Base-by-base conservation (phyloP, 2,329 filamentous ascomycete species). In the Thermoascus crustaceus region DNA sequence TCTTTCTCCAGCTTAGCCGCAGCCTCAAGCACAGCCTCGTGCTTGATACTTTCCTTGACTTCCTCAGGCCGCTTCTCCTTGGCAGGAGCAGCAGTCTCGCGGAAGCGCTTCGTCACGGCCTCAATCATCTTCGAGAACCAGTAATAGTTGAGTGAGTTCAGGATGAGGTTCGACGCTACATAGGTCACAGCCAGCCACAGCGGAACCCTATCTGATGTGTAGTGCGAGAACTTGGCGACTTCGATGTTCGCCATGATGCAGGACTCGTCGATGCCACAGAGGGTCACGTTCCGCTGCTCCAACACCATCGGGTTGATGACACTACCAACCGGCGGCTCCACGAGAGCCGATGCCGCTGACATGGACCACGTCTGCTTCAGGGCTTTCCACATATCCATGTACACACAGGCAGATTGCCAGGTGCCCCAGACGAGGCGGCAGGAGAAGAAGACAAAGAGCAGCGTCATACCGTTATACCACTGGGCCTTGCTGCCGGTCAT, bases 81-180 rank as follows among this genome's bases (percentile, higher is more conserved):
- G 20, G 39, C 34, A 25, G 47, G 40, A 7, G 47, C 39, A 4
- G 52, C 44, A 8, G 57, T 55, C 11, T 47, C 46, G 11, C 72
- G 68, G 53, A 81, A 81, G 30, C 77, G 65, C 54, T 76, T 79
- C 44, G 74, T 61, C 16, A 81, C 73, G 7, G 77, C 75, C 48
- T 75, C 70, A 31, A 81, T 73, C 77, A 81, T 81, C 63, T 79
- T 78, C 40, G 67, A 66, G 52, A 80, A 80, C 77, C 77, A 81
- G 59, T 71, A 79, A 54, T 75, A 73, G 50, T 81, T 81, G 37
- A 81, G 54, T 16, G 66, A 63, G 50, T 80, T 80, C 34, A 81
- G 66, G n/a, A 69, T 64, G 19, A 79, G 30, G 47, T 80, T 81
- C 13, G 69, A 69, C 5, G 62, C 60, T 14, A 80, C 61, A 49